Conservation (phyloP, 768 basidiomycete species). For the Kwoniella newhampshirensis region DNA sequence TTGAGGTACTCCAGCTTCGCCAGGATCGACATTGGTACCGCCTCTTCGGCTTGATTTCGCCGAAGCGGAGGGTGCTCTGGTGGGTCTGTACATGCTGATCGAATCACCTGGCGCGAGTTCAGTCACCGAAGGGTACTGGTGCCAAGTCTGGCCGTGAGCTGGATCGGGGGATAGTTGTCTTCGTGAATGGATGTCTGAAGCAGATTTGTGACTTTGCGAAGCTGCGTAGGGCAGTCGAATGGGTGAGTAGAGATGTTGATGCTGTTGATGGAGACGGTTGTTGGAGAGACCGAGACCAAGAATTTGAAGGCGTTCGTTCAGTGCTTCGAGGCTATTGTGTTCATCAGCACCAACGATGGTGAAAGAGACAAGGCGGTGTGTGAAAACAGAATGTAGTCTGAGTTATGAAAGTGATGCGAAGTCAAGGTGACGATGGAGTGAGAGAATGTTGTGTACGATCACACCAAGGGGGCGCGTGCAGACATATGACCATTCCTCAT, state of each 20-base stretch:
- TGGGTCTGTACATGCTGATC: conserved; percentile 41
- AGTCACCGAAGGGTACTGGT: conserved; percentile 17
- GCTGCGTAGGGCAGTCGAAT: too few relatives aligned
- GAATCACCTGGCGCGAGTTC: conserved; percentile 35
- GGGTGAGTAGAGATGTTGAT: background rate
- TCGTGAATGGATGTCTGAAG: too few relatives aligned
- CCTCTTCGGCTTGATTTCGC: conserved; percentile 26
- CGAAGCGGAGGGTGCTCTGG: conserved; percentile 23
- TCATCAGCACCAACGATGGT: background rate
- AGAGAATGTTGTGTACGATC: background rate
- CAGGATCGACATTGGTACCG: conserved; percentile 44
- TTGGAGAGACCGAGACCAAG: conserved; percentile 14
- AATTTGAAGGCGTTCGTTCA: conserved; percentile 23
- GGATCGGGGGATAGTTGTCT: conserved; percentile 5
- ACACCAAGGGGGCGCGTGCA: background rate
- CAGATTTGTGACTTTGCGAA: too few relatives aligned
- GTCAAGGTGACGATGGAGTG: too few relatives aligned
- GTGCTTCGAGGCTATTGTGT: conserved; percentile 13
- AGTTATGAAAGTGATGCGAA: too few relatives aligned
- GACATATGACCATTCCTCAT: background rate
- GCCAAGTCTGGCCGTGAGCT: conserved; percentile 2
- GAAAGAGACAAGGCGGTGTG: background rate
- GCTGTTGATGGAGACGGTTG: conserved; percentile 11
- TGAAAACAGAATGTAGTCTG: background rate
- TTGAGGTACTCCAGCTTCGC: conserved; percentile 2